Conservation (phyloP, 2,329 filamentous ascomycete genomes). For the Aspergillus bombycis region DNA sequence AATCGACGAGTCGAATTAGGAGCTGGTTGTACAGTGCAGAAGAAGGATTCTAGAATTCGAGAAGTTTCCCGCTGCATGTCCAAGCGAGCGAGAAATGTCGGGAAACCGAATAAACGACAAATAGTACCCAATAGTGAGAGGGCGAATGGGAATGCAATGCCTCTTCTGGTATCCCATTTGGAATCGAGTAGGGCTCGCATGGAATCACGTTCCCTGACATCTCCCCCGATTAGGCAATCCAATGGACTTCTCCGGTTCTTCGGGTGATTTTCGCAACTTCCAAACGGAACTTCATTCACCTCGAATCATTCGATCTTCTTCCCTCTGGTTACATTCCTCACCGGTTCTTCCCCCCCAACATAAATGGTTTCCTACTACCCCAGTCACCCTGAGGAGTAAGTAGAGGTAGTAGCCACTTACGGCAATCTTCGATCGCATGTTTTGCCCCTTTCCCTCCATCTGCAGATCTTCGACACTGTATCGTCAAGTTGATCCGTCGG, state of each 20-base stretch:
- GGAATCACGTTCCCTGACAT: not conserved
- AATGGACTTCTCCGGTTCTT: not conserved
- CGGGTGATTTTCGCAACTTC: not conserved
- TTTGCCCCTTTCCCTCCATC: not conserved
- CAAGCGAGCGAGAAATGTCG: not conserved
- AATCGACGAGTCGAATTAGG: not conserved
- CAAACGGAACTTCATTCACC: not conserved
- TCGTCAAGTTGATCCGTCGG: conserved; percentile 2
- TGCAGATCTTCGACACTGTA: not conserved
- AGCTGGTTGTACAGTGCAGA: not conserved
- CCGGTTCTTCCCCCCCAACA: not conserved
- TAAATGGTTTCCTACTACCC: not conserved
- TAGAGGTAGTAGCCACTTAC: not conserved
- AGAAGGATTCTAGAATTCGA: conserved; percentile 1
- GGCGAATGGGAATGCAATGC: no score
- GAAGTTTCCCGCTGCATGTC: not conserved
- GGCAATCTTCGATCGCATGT: not conserved
- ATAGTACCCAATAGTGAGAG: no score
- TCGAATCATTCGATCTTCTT: not conserved
- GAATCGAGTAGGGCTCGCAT: not conserved
- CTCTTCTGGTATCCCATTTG: no score
- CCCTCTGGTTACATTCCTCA: not conserved
- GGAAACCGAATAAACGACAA: not conserved
- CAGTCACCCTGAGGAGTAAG: not conserved
- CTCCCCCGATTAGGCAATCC: not conserved